Conservation (phyloP, 176 grass and related monocot species). For the Rhynchospora pubera region DNA sequence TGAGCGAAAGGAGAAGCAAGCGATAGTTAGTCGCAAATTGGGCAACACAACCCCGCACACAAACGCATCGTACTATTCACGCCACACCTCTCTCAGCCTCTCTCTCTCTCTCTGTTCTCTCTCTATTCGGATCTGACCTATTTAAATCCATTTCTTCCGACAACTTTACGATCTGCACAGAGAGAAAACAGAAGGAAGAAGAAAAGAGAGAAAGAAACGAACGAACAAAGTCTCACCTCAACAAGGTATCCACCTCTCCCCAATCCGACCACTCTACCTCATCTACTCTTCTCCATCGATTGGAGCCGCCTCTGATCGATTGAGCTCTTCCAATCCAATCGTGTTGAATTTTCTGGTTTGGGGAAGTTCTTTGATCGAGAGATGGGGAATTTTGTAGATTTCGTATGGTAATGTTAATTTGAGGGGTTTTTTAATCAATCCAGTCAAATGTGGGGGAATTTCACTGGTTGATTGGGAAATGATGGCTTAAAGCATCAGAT, state of each 20-base stretch:
- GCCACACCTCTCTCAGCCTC: background rate
- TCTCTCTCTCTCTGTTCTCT: background rate
- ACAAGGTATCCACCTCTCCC: constrained; percentile 19
- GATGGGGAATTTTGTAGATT: background rate
- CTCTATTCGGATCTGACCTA: constrained; percentile 16
- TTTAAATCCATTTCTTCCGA: constrained; percentile 17
- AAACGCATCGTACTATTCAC: constrained; percentile 21
- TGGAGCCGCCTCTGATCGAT: constrained; percentile 3
- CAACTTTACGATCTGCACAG: constrained; percentile 2
- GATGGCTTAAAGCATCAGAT: background rate
- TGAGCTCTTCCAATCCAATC: background rate
- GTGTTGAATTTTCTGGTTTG: too few relatives aligned
- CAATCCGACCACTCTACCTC: background rate
- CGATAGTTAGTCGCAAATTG: background rate
- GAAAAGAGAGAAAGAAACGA: background rate
- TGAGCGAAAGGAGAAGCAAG: background rate
- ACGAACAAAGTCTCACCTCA: background rate
- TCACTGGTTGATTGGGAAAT: background rate
- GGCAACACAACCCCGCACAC: constrained; percentile 7
- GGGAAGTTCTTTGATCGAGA: background rate
- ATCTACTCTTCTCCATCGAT: background rate
- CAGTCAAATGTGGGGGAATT: constrained; percentile 9
- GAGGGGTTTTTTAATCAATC: background rate
- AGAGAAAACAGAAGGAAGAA: background rate
- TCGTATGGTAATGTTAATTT: constrained; percentile 13